A percentile compares a stretch with the other conserved stretches of the same genome.
Evolutionary conservation across 164 flowering plant genomes (phyloP).

Genomic region (Kingdonia uniflora): DNA sequence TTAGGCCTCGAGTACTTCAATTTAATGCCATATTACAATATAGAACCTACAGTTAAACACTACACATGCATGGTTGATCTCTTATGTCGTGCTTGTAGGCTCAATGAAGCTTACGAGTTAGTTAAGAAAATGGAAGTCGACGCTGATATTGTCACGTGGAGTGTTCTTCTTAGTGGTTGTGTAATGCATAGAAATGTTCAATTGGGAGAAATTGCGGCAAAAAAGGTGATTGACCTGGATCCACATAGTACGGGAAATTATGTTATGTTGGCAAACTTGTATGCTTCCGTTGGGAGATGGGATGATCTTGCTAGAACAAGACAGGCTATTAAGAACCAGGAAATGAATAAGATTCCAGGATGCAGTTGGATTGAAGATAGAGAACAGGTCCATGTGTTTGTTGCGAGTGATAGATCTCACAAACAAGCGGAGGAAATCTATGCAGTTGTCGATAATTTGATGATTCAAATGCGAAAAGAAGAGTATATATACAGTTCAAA

Average conservation of each 20-base stretch:
- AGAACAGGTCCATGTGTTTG: constrained; percentile 44
- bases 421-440: constrained; percentile 40
- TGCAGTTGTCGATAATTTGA: constrained; percentile 25
- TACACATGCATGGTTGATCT: constrained; percentile 68
- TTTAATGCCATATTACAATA: constrained; percentile 31
- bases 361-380: constrained; percentile 72
- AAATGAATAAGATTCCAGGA: constrained; percentile 59
- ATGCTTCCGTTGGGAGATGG: constrained; percentile 54
- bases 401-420: constrained; percentile 52
- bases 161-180: constrained; percentile 61
- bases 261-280: constrained; percentile 48
- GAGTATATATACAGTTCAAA: not conserved
- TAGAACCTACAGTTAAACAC: constrained; percentile 50
- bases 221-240: constrained; percentile 41
- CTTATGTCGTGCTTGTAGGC: constrained; percentile 44
- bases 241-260: constrained; percentile 45
- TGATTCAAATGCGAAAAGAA: constrained; percentile 29
- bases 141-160: constrained; percentile 52
- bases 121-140: constrained; percentile 28
- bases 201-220: constrained; percentile 49
- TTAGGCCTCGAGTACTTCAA: constrained; percentile 32
- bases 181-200: constrained; percentile 31
- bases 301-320: constrained; percentile 38
- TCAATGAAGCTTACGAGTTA: constrained; percentile 38
- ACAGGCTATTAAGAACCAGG: constrained; percentile 31